Evolutionary conservation across 2,329 filamentous ascomycete species (phyloP).

Genomic region (Zymoseptoria ardabiliae): DNA sequence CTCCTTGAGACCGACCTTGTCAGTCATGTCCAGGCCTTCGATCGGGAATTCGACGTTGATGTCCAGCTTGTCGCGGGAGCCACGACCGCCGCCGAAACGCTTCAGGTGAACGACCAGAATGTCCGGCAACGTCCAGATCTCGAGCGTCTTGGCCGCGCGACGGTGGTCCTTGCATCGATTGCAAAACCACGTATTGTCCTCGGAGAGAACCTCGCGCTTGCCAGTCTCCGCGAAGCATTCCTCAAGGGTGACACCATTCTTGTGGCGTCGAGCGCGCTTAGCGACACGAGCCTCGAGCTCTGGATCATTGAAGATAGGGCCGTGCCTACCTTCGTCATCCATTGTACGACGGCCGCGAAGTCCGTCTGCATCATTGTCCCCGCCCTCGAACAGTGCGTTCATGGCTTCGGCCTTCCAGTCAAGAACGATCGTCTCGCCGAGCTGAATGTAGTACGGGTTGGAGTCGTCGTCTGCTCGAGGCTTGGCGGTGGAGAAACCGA

Average conservation of each 20-base stretch:
- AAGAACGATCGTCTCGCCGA: slow-evolving; percentile 77
- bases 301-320: slow-evolving; percentile 48
- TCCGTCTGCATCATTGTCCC: slow-evolving; percentile 38
- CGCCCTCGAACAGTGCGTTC: slow-evolving; percentile 59
- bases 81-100: slow-evolving; percentile 79
- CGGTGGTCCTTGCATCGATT: slow-evolving; percentile 90
- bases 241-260: slow-evolving; percentile 72
- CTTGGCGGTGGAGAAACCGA: not conserved
- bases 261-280: slow-evolving; percentile 57
- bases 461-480: slow-evolving; percentile 12
- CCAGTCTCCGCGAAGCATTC: slow-evolving; percentile 94
- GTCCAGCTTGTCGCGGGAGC: slow-evolving; percentile 83
- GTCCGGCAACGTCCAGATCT: slow-evolving; percentile 93
- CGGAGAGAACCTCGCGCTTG: slow-evolving; percentile 85
- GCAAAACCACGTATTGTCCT: slow-evolving; percentile 97
- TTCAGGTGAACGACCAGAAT: slow-evolving; percentile 94
- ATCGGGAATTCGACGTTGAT: slow-evolving; percentile 86
- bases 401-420: slow-evolving; percentile 72
- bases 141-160: slow-evolving; percentile 89
- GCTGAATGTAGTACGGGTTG: slow-evolving; percentile 48
- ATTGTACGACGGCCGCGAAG: slow-evolving; percentile 49
- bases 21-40: slow-evolving; percentile 73
- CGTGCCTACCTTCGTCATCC: slow-evolving; percentile 49
- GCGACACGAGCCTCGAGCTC: slow-evolving; percentile 58
- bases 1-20: slow-evolving; percentile 70